Base-by-base conservation (phyloP, 2,329 filamentous ascomycete species). In the Hypoxylon sp. region DNA sequence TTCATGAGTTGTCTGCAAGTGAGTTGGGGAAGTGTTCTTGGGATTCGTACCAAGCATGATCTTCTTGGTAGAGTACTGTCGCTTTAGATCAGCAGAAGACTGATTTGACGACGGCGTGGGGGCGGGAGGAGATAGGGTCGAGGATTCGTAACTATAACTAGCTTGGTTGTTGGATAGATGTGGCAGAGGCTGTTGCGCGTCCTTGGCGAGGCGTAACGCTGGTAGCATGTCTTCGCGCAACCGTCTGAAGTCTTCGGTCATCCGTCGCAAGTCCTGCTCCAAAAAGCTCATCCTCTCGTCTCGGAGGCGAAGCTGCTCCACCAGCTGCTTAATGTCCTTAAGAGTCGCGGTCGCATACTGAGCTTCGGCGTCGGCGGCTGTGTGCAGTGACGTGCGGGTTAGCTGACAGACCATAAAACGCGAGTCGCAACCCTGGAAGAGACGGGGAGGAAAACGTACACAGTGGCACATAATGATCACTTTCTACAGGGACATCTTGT, bases 151-250 rank as follows among this genome's bases (percentile, higher is more conserved):
- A 49, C 69, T 67, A 64, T 82, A 82, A 31, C 63, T 65, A 48
- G 62, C 67, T 51, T 74, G 75, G 53, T 63, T 75, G 43, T 67
- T 73, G 51, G 61, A 54, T 20, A 75, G 59, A 55, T 78, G 77
- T 19, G 92, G 92, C 15, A 97, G 78, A 25, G 93, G 93, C 67
- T 96, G 90, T 59, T 91, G 89, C 63, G 88, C 88, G 69, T 97
- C 92, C 75, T 97, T 97, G 64, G 87, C 89, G 66, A 96, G 85
- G 57, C 92, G 90, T 65, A 97, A 84, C 13, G 96, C 87, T 3
- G 94, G 93, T 21, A 97, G 79, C 67, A 97, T 84, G 67, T 99
- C 94, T 71, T 97, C 93, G 48, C 94, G 83, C 57, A 99, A 74
- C 61, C 90, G 87, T 62, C 89, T 83, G 69, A 96, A 96, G 68